A percentile compares a stretch with the other conserved stretches of the same genome.
Evolutionary conservation across 257 asterid species (phyloP).

Genomic region (Solanum microdontum): DNA sequence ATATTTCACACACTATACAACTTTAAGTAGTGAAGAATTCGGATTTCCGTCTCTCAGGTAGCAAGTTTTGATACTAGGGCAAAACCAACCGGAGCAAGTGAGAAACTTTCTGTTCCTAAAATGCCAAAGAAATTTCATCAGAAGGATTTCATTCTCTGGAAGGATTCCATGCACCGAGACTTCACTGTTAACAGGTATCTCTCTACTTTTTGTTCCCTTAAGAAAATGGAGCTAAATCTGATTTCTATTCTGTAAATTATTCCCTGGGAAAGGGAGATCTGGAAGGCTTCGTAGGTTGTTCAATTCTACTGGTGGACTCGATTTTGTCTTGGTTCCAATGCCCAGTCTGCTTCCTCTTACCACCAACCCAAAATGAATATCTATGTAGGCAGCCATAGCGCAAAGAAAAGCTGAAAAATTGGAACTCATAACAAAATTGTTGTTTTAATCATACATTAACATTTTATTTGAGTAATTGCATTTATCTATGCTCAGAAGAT

Average conservation of each 20-base stretch:
- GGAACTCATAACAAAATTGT: not conserved
- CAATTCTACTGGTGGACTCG: not conserved
- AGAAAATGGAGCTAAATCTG: not conserved
- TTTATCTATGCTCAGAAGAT: too few species aligned
- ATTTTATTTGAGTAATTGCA: too few species aligned
- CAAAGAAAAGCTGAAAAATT: not conserved
- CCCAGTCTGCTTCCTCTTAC: not conserved
- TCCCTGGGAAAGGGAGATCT: not conserved
- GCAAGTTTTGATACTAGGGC: constrained; percentile 68
- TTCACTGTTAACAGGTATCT: constrained; percentile 80
- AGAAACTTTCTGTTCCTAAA: constrained; percentile 11
- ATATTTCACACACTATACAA: not conserved
- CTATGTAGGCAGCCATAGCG: not conserved
- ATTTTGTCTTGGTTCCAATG: not conserved
- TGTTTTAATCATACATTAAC: not conserved
- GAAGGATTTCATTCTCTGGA: constrained; percentile 59
- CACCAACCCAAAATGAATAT: not conserved
- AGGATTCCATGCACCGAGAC: constrained; percentile 66
- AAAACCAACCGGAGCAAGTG: constrained; percentile 11
- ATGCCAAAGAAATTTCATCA: constrained; percentile 37
- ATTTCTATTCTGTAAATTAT: not conserved
- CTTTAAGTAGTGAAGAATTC: not conserved
- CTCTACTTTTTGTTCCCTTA: not conserved
- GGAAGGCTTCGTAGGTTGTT: not conserved
- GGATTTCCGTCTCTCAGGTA: too few species aligned